These are phyloP conservation scores for Annulohypoxylon maeteangense DNA, from an alignment of 495 filamentous ascomycete species.

Conservation along the genomic window DNA sequence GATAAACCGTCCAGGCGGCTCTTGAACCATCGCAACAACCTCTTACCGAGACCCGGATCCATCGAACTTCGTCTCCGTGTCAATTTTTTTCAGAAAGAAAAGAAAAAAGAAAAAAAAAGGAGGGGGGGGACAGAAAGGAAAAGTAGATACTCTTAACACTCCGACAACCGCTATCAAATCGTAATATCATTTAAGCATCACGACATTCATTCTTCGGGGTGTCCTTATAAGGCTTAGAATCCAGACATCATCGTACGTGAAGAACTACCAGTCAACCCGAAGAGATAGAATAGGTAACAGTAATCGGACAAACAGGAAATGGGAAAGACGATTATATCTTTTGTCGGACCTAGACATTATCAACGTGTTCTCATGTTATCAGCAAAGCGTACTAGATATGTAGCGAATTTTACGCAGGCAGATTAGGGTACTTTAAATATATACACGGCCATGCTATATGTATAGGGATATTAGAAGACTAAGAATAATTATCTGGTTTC, in stretches of 20 bases:
- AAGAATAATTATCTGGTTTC: too few species aligned
- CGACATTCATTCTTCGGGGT: slow-evolving; percentile 22
- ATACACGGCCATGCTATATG: too few species aligned
- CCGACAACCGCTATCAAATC: slow-evolving; percentile 39
- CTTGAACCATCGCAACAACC: slow-evolving; percentile 41
- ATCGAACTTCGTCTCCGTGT: slow-evolving; percentile 8
- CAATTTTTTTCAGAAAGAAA: background rate
- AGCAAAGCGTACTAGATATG: too few species aligned
- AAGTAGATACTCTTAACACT: background rate
- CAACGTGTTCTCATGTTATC: too few species aligned
- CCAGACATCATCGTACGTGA: background rate
- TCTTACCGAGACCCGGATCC: slow-evolving; percentile 39
- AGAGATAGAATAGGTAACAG: background rate
- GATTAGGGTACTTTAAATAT: too few species aligned
- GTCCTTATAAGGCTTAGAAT: background rate
- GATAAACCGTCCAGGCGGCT: slow-evolving; percentile 42
- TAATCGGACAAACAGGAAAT: slow-evolving; percentile 1
- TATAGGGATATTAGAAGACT: too few species aligned
- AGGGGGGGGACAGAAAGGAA: too few species aligned
- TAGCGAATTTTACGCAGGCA: too few species aligned
- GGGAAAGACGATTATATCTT: background rate
- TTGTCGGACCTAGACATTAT: background rate
- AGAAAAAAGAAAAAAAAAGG: background rate
- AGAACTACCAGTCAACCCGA: background rate
- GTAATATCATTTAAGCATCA: slow-evolving; percentile 25